phyloP scores from a whole-genome alignment of 2,329 filamentous ascomycete genomes.

The Dothideomycetidae sp. region DNA sequence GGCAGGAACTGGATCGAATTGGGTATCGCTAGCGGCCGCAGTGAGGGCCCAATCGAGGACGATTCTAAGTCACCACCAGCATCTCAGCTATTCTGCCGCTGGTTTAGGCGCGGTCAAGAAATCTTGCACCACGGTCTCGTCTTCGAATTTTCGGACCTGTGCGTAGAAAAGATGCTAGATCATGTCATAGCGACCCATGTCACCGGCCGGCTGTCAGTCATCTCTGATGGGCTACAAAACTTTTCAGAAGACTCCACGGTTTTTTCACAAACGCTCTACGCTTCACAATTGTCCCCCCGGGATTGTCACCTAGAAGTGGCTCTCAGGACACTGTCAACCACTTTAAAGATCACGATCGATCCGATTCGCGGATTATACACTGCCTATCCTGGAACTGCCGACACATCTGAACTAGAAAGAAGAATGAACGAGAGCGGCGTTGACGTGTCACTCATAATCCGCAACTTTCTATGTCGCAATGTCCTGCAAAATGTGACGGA shows the following conservation, averaged over 20 bases:
- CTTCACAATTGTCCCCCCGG: slow-evolving; percentile 48
- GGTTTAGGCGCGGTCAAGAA: slow-evolving; percentile 74
- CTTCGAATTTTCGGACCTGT: slow-evolving; percentile 54
- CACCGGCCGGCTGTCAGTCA: slow-evolving; percentile 53
- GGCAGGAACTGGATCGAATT: slow-evolving; percentile 86
- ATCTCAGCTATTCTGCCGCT: slow-evolving; percentile 46
- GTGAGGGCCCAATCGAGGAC: slow-evolving; percentile 20
- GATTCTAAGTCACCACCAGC: slow-evolving; percentile 19
- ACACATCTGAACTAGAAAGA: slow-evolving; percentile 40
- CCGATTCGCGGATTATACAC: slow-evolving; percentile 64
- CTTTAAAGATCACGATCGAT: slow-evolving; percentile 52
- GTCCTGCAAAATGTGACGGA: slow-evolving; percentile 46
- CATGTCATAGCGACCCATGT: slow-evolving; percentile 63
- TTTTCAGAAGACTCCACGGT: slow-evolving; percentile 44
- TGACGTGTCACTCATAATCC: slow-evolving; percentile 38
- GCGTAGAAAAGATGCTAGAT: slow-evolving; percentile 59
- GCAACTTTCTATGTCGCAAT: slow-evolving; percentile 50
- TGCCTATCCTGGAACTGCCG: slow-evolving; percentile 42
- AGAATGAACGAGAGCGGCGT: slow-evolving; percentile 50
- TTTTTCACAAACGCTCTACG: slow-evolving; percentile 42
- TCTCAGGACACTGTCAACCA: slow-evolving; percentile 46
- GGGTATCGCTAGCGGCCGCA: slow-evolving; percentile 54
- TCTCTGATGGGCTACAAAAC: slow-evolving; percentile 45
- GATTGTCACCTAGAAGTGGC: slow-evolving; percentile 56
- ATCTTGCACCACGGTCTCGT: slow-evolving; percentile 52